A percentile compares a stretch with the other conserved stretches of the same genome.
Evolutionary conservation across 768 basidiomycete genomes (phyloP).

Genomic region (Boletus subcaerulescens): DNA sequence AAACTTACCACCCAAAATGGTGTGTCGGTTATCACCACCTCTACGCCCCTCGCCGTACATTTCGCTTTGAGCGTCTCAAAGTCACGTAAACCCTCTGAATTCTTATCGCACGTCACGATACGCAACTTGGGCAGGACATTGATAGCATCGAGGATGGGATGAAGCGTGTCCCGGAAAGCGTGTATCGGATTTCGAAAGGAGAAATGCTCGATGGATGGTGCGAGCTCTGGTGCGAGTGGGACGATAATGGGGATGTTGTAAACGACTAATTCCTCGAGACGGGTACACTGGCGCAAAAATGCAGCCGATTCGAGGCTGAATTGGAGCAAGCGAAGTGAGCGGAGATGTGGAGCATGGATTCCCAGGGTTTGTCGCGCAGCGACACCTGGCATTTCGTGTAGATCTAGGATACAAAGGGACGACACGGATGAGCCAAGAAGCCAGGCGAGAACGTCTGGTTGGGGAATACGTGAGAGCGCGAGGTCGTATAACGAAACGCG

Average conservation of each 20-base stretch:
- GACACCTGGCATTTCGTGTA: constrained; percentile 36
- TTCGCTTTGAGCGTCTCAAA: constrained; percentile 23
- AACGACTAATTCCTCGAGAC: constrained; percentile 40
- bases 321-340: constrained; percentile 41
- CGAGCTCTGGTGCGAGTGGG: constrained; percentile 31
- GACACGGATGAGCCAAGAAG: constrained; percentile 35
- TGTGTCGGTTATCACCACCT: constrained; percentile 26
- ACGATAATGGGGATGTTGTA: constrained; percentile 35
- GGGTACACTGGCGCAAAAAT: constrained; percentile 36
- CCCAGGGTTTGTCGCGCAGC: constrained; percentile 26
- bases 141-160: constrained; percentile 32
- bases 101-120: constrained; percentile 36
- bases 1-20: constrained; percentile 38
- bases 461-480: constrained; percentile 34
- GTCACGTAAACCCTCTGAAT: constrained; percentile 16
- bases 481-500: constrained; percentile 40
- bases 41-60: constrained; percentile 32
- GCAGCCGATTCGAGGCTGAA: constrained; percentile 32
- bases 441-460: constrained; percentile 35
- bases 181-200: constrained; percentile 33
- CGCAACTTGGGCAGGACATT: constrained; percentile 33
- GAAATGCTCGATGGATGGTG: constrained; percentile 40
- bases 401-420: constrained; percentile 39
- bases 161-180: constrained; percentile 22
- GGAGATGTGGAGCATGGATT: constrained; percentile 33